These are phyloP conservation scores for Amesomyces nigricolor DNA, from an alignment of 2,329 filamentous ascomycete species.

Conservation along the genomic window DNA sequence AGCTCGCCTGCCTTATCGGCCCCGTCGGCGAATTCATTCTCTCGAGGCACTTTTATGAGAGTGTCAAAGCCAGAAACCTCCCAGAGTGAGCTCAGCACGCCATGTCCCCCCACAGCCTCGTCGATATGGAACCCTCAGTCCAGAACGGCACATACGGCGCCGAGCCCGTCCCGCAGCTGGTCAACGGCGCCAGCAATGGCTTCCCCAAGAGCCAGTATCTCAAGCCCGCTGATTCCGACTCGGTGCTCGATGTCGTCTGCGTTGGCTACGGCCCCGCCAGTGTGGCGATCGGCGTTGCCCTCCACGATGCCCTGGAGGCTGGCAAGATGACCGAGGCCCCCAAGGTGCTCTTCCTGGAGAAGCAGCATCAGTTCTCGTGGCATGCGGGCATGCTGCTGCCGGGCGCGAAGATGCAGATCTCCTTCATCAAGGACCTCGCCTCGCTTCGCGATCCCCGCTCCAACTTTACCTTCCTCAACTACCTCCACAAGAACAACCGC, in stretches of 20 bases:
- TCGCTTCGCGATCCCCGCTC: conserved; percentile 82
- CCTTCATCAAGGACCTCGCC: conserved; percentile 92
- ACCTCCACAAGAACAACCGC: conserved; percentile 74
- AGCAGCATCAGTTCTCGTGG: conserved; percentile 80
- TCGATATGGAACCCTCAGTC: conserved; percentile 16
- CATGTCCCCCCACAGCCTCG: conserved; percentile 26
- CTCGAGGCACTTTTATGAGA: background rate
- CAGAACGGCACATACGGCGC: conserved; percentile 12
- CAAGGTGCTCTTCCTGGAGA: conserved; percentile 82
- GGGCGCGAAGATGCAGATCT: conserved; percentile 95
- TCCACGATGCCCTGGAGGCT: conserved; percentile 68
- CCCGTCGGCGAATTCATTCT: background rate
- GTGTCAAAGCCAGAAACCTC: background rate
- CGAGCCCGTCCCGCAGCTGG: conserved; percentile 12
- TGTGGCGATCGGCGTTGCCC: conserved; percentile 79
- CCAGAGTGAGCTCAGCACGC: background rate
- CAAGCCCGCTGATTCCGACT: conserved; percentile 49
- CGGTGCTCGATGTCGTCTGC: conserved; percentile 79
- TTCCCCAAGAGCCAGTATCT: conserved; percentile 25
- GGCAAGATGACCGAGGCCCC: conserved; percentile 46
- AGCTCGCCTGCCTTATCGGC: background rate
- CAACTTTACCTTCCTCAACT: conserved; percentile 93
- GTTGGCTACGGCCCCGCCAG: conserved; percentile 92
- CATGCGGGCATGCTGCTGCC: conserved; percentile 93
- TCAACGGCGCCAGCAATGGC: conserved; percentile 11